Evolutionary conservation across 768 basidiomycete species (phyloP).

Genomic region (Rhodocollybia butyracea): DNA sequence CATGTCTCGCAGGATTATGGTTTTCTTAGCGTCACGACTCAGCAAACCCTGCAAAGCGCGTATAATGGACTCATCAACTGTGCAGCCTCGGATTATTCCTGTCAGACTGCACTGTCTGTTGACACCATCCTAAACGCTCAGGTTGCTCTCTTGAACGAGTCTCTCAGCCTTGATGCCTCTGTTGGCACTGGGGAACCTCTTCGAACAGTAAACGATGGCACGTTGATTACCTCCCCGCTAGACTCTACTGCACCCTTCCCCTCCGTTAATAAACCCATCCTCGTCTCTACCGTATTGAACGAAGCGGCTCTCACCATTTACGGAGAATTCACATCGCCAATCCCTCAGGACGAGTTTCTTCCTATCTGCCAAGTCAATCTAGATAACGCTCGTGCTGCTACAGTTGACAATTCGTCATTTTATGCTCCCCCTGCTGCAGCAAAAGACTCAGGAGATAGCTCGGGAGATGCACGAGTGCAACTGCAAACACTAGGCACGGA

Average conservation of each 20-base stretch:
- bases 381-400: constrained; percentile 40
- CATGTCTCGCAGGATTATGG: constrained; percentile 57
- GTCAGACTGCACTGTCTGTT: constrained; percentile 48
- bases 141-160: constrained; percentile 38
- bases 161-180: constrained; percentile 45
- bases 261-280: constrained; percentile 55
- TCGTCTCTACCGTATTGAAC: constrained; percentile 68
- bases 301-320: constrained; percentile 70
- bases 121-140: constrained; percentile 54
- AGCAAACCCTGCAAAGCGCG: constrained; percentile 47
- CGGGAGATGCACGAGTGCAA: constrained; percentile 50
- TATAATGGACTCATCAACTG: constrained; percentile 52
- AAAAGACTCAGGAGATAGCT: constrained; percentile 18
- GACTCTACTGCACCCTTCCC: constrained; percentile 62
- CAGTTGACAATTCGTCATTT: constrained; percentile 40
- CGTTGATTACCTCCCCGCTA: constrained; percentile 63
- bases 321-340: constrained; percentile 30
- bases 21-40: constrained; percentile 54
- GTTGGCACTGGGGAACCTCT: constrained; percentile 56
- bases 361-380: constrained; percentile 40
- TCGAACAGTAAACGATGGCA: constrained; percentile 65
- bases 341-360: constrained; percentile 38
- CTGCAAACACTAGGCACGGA: constrained; percentile 64
- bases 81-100: constrained; percentile 40
- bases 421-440: no score